phyloP scores from a whole-genome alignment of 192 early-diverging fungal genomes.

The Backusella circina region DNA sequence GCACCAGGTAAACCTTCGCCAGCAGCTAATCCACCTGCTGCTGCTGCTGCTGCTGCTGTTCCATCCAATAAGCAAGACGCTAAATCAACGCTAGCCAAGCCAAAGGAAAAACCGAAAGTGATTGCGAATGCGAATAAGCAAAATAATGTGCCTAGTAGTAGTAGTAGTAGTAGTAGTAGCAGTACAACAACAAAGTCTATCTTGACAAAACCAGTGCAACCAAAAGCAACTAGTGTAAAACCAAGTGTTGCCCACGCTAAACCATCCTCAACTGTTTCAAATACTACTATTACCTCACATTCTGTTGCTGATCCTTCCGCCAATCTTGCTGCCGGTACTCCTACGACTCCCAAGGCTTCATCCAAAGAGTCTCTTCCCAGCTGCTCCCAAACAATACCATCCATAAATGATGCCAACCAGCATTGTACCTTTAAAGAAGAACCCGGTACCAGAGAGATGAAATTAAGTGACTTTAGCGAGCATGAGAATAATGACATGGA shows the following conservation, averaged over 20 bases:
- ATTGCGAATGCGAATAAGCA: neutral
- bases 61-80: neutral
- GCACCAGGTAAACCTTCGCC: neutral
- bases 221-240: neutral
- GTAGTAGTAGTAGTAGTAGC: no score
- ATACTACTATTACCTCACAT: neutral
- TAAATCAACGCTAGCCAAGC: neutral
- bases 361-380: neutral
- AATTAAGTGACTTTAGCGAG: neutral
- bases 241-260: neutral
- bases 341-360: neutral
- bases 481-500: neutral
- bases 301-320: neutral
- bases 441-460: neutral
- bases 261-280: neutral
- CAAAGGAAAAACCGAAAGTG: neutral
- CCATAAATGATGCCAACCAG: neutral
- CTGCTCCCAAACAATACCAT: neutral
- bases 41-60: neutral
- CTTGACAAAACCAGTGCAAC: neutral
- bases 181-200: neutral
- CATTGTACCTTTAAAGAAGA: neutral
- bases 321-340: neutral
- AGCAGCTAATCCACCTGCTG: neutral
- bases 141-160: neutral